Percentiles rank a stretch among this genome's conserved stretches.
Evolutionary conservation across 768 basidiomycete species (phyloP).

Genomic region (Dictyophora rubrovolvata): DNA sequence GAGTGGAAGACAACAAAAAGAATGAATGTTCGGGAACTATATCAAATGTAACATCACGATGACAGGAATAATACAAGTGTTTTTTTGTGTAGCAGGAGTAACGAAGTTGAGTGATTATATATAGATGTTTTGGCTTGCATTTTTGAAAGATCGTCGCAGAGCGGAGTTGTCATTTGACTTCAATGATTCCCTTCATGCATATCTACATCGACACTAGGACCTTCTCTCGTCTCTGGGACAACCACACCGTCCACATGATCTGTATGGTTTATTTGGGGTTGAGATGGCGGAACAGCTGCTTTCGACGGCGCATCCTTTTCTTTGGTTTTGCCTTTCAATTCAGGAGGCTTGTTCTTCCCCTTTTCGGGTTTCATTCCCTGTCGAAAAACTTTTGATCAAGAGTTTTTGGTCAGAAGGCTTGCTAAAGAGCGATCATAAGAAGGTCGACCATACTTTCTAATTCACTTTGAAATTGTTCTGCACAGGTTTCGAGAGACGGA

Average conservation of each 20-base stretch:
- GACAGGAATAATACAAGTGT: no score
- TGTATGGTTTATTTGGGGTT: background rate
- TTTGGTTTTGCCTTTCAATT: slow-evolving; percentile 21
- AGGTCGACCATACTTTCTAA: slow-evolving; percentile 41
- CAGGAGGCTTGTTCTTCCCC: slow-evolving; percentile 17
- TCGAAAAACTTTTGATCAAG: slow-evolving; percentile 45
- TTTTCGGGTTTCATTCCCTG: slow-evolving; percentile 41
- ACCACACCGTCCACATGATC: background rate
- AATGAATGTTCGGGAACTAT: no score
- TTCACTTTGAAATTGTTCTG: slow-evolving; percentile 50
- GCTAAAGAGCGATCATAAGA: background rate
- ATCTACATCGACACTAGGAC: background rate
- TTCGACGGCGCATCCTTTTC: slow-evolving; percentile 1
- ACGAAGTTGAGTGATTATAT: no score
- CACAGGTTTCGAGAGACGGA: slow-evolving; percentile 43
- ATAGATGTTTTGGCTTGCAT: no score
- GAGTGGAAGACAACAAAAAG: no score
- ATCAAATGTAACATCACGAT: no score
- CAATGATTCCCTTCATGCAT: background rate
- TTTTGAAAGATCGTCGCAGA: no score
- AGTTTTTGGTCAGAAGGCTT: background rate
- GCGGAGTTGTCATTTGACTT: no score
- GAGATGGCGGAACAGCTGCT: background rate
- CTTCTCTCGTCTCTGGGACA: background rate
- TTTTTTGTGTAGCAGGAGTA: no score